Percentiles rank a stretch among this genome's conserved stretches.
Conservation (phyloP, 78 protist species). For the Cavenderia fasciculata region DNA sequence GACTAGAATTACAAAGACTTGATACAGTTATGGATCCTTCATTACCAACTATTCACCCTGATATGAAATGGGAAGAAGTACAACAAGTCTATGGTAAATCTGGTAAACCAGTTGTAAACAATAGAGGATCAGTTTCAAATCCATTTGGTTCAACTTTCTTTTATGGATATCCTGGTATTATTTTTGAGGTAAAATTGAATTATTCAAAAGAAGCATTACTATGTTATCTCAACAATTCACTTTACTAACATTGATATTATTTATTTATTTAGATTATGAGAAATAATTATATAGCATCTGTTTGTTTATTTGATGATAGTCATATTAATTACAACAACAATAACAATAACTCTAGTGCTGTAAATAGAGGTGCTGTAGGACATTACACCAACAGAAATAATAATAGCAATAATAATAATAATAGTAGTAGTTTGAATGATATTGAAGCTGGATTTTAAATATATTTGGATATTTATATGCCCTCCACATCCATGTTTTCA, state of each 20-base stretch:
- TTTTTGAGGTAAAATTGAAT: slow-evolving; percentile 67
- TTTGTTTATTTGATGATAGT: slow-evolving; percentile 53
- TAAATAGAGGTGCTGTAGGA: not conserved
- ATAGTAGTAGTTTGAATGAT: not conserved
- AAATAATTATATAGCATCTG: slow-evolving; percentile 65
- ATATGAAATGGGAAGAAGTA: slow-evolving; percentile 77
- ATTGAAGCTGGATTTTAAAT: slow-evolving; percentile 13
- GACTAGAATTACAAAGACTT: too few relatives aligned
- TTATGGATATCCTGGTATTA: slow-evolving; percentile 81
- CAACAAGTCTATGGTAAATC: slow-evolving; percentile 65
- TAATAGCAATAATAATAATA: not conserved
- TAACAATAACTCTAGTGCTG: not conserved
- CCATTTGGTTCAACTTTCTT: slow-evolving; percentile 84
- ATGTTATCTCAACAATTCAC: not conserved
- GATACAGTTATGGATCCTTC: slow-evolving; percentile 15
- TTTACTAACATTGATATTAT: not conserved
- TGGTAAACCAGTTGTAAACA: slow-evolving; percentile 85
- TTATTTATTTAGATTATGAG: slow-evolving; percentile 50
- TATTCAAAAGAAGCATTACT: slow-evolving; percentile 2
- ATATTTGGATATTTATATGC: not conserved
- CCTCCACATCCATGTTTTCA: too few relatives aligned
- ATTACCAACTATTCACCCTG: slow-evolving; percentile 27
- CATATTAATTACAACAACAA: not conserved
- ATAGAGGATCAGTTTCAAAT: slow-evolving; percentile 75
- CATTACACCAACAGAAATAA: not conserved